Base-by-base conservation (phyloP, 345 rosid species). In the Hibiscus tridactylites region DNA sequence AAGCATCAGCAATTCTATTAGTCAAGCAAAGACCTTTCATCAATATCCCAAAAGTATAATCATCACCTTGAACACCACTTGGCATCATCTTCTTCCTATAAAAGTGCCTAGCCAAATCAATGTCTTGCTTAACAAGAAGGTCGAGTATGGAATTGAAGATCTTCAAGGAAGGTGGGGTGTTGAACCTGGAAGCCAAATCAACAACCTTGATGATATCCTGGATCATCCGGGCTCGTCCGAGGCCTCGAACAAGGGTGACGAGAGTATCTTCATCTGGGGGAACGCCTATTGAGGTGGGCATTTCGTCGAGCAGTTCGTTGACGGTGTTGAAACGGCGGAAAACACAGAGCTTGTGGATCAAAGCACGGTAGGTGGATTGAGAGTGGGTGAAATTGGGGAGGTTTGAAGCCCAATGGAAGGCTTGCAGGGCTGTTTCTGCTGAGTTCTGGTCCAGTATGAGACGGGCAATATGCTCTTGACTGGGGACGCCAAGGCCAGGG, bases 1-100 rank as follows among this genome's bases (percentile, higher is more conserved):
- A 94, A 42, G 86, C 93, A 74, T 91, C 95, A 2, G 79, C 88
- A 59, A 90, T 90, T 80, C 91, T 87, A 76, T 91, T 91, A 44
- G 98, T 94, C 64, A 83, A 82, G 80, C 96, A 91, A 81, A 91
- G 91, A 29, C 98, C 98, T 76, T 91, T 91, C 96, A 91, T 88
- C 61, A 94, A 78, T 71, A 94, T 94, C 61, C 91, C 97, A 9
- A 79, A 90, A 7, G 98, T 94, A 71, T 88, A 93, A 61, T 83
- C 88, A 81, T 93, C 98, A 73, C 96, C 93, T 6, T 79, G 75
- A 26, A 91, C 76, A 17, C 92, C 89, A 74, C 66, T 73, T 21
- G 78, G 78, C 91, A 90, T 86, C 98, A 90, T 94, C 81, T 86
- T 85, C 70, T 80, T 79, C 80, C 89, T 87, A 65, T 86, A 91